These are phyloP conservation scores for Gastrolobium villosum DNA, from an alignment of 306 rosid genomes.

Conservation along the genomic window DNA sequence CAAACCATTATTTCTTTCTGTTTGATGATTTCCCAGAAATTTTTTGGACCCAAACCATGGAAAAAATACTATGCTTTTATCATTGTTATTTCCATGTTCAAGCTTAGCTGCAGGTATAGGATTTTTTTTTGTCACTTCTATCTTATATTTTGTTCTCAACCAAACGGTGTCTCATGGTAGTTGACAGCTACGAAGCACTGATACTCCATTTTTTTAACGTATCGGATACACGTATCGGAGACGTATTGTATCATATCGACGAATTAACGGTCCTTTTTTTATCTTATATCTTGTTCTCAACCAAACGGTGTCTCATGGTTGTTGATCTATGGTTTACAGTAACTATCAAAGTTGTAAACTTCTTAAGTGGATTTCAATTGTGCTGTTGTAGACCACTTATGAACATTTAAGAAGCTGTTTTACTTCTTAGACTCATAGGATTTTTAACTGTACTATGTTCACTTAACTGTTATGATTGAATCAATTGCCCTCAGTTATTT, in stretches of 20 bases:
- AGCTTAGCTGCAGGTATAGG: neutral
- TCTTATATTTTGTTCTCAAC: constrained; percentile 15
- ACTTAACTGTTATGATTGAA: neutral
- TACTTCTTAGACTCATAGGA: constrained; percentile 2
- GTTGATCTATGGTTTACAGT: constrained; percentile 49
- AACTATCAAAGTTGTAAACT: neutral
- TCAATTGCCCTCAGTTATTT: neutral
- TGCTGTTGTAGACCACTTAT: constrained; percentile 13
- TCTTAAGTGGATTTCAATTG: constrained; percentile 23
- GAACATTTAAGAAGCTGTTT: constrained; percentile 13
- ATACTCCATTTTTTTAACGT: too few species aligned
- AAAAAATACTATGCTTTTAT: neutral
- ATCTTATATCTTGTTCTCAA: constrained; percentile 8
- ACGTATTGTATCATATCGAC: too few species aligned
- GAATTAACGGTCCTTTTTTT: too few species aligned
- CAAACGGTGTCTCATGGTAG: constrained; percentile 27
- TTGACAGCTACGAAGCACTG: too few species aligned
- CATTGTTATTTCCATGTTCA: neutral
- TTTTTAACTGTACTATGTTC: neutral
- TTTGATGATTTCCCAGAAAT: constrained; percentile 10
- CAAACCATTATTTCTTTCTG: constrained; percentile 21
- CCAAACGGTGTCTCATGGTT: constrained; percentile 25
- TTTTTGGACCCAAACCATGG: neutral
- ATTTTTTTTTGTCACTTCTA: neutral
- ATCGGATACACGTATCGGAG: too few species aligned